These are phyloP conservation scores for Chrysoporthe deuterocubensis DNA, from an alignment of 2,329 filamentous ascomycete species.

Conservation along the genomic window DNA sequence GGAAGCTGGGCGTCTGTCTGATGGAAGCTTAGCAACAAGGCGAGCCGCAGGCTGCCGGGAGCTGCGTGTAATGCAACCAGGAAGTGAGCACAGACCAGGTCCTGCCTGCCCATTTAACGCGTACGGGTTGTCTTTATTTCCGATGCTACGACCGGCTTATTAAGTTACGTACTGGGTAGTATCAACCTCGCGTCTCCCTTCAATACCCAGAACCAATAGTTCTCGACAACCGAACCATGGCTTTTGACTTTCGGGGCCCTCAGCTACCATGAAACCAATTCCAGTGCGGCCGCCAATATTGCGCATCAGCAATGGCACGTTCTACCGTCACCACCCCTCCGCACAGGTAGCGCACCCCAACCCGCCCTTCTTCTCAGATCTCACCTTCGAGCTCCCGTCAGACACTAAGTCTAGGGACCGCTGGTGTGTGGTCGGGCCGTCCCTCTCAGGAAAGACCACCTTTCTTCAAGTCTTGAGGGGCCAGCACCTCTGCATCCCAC, in stretches of 20 bases:
- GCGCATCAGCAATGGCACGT: slow-evolving; percentile 76
- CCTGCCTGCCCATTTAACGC: not conserved
- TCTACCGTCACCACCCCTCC: slow-evolving; percentile 76
- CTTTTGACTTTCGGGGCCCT: not conserved
- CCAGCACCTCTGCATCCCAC: slow-evolving; percentile 74
- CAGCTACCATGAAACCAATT: slow-evolving; percentile 41
- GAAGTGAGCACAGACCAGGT: slow-evolving; percentile 11
- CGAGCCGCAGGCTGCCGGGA: slow-evolving; percentile 25
- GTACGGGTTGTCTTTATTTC: not conserved
- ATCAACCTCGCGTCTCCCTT: not conserved
- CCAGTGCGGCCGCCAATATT: slow-evolving; percentile 62
- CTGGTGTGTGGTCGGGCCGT: slow-evolving; percentile 86
- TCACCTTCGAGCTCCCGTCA: slow-evolving; percentile 73
- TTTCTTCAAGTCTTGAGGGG: slow-evolving; percentile 81
- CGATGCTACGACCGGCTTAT: not conserved
- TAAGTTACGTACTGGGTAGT: not conserved
- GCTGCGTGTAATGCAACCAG: slow-evolving; percentile 28
- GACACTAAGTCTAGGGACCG: slow-evolving; percentile 56
- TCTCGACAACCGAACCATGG: slow-evolving; percentile 6
- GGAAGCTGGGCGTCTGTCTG: slow-evolving; percentile 4
- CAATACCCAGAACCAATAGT: not conserved
- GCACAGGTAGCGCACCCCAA: slow-evolving; percentile 58
- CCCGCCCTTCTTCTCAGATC: slow-evolving; percentile 71
- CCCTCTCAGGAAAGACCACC: slow-evolving; percentile 77
- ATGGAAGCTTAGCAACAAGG: slow-evolving; percentile 1